Evolutionary conservation across 2,329 filamentous ascomycete species (phyloP).

Genomic region (Conoideocrella luteorostrata): DNA sequence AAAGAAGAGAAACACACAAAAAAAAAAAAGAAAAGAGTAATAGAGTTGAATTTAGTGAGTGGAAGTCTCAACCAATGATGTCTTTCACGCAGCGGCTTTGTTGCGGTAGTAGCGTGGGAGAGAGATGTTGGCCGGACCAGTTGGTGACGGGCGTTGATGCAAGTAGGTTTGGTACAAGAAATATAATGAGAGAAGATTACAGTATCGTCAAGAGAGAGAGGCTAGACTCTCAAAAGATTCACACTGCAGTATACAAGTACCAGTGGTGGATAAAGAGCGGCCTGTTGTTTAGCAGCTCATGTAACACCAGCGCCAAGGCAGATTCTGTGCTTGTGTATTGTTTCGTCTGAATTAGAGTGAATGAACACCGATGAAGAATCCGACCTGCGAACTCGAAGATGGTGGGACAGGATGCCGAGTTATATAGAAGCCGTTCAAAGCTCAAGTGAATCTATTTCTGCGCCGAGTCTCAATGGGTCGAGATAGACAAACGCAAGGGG

Average conservation of each 20-base stretch:
- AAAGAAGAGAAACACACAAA: background rate
- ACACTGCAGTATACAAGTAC: background rate
- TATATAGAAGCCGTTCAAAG: slow-evolving; percentile 9
- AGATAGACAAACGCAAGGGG: slow-evolving; percentile 10
- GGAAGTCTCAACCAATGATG: no score
- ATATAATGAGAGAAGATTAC: background rate
- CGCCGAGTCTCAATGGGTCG: slow-evolving; percentile 6
- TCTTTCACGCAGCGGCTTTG: no score
- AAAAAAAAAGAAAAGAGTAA: no score
- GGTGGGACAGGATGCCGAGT: background rate
- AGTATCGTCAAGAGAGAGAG: background rate
- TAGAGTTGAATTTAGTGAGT: no score
- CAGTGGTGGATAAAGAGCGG: background rate
- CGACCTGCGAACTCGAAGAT: background rate
- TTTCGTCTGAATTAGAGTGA: background rate
- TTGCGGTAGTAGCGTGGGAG: background rate
- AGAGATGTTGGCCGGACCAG: slow-evolving; percentile 1
- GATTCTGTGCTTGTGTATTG: background rate
- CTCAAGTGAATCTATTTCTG: slow-evolving; percentile 2
- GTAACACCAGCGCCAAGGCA: background rate
- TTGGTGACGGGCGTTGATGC: background rate
- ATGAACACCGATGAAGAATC: background rate
- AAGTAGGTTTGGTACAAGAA: background rate
- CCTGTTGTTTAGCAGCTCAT: background rate
- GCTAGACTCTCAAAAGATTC: background rate